phyloP scores from a whole-genome alignment of 2,329 filamentous ascomycete genomes.

The Cadophora sp. region DNA sequence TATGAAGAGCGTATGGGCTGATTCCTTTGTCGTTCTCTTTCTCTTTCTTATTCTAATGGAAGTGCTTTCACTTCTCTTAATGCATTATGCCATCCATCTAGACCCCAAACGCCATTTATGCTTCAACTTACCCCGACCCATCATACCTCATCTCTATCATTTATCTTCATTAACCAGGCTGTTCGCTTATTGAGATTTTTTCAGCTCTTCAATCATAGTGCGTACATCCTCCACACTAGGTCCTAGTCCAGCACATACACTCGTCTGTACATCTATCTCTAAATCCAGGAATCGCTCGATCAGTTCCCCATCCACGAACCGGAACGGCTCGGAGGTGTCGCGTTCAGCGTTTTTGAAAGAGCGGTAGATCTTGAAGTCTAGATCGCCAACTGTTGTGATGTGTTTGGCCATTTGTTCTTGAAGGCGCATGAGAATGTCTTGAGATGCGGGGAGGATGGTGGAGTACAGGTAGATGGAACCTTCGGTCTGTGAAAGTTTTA shows the following conservation, averaged over 20 bases:
- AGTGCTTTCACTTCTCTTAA: background rate
- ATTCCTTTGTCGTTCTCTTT: too few relatives aligned
- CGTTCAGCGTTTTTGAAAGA: conserved; percentile 77
- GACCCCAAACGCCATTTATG: background rate
- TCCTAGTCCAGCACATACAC: conserved; percentile 61
- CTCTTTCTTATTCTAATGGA: background rate
- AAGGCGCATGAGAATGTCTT: conserved; percentile 82
- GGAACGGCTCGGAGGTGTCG: conserved; percentile 75
- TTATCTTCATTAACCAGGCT: background rate
- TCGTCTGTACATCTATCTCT: conserved; percentile 61
- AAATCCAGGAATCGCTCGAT: conserved; percentile 84
- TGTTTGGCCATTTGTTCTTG: conserved; percentile 73
- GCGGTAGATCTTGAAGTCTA: conserved; percentile 82
- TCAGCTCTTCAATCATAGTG: conserved; percentile 66
- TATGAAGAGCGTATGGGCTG: too few relatives aligned
- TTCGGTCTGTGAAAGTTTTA: conserved; percentile 69
- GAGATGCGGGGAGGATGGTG: conserved; percentile 72
- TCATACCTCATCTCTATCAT: conserved; percentile 53
- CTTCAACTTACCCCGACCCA: background rate
- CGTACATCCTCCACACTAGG: conserved; percentile 68
- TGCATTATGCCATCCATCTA: background rate
- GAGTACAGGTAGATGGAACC: conserved; percentile 92
- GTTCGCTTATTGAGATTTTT: conserved; percentile 41
- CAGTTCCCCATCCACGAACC: conserved; percentile 93
- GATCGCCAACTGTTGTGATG: conserved; percentile 72